Percentiles rank a stretch among this genome's conserved stretches.
Evolutionary conservation across 139 green algal species (phyloP).

Genomic region (Diplosphaera chodatii): DNA sequence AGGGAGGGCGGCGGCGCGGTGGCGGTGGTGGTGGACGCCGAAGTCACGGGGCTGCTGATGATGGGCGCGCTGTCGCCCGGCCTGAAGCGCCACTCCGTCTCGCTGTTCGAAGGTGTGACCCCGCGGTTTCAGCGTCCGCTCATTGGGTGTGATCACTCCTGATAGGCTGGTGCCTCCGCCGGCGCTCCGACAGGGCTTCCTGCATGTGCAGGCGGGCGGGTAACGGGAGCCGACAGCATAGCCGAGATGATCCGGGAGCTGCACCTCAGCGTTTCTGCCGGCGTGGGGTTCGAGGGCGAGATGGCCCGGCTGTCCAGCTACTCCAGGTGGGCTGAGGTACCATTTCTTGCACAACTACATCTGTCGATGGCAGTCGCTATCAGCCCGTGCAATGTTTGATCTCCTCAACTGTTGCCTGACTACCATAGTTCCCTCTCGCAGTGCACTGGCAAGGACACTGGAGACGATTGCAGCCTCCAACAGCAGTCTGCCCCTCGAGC

Average conservation of each 20-base stretch:
- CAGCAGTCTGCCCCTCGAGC: slow-evolving; percentile 51
- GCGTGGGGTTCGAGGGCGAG: slow-evolving; percentile 67
- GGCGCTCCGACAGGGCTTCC: too few species aligned
- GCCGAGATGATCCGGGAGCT: slow-evolving; percentile 58
- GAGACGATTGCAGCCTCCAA: slow-evolving; percentile 11
- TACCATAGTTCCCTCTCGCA: background rate
- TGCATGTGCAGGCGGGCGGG: slow-evolving; percentile 80
- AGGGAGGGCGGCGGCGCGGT: slow-evolving; percentile 33
- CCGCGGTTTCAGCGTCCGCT: too few species aligned
- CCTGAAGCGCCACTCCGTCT: slow-evolving; percentile 30
- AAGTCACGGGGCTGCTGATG: slow-evolving; percentile 66
- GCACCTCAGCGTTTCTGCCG: slow-evolving; percentile 33
- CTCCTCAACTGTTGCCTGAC: too few species aligned
- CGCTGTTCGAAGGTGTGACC: slow-evolving; percentile 25
- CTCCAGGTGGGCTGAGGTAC: too few species aligned
- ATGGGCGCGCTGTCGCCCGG: slow-evolving; percentile 50
- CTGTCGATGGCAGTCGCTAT: too few species aligned
- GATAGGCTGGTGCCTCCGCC: too few species aligned
- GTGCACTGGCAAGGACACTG: slow-evolving; percentile 44
- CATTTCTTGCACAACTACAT: too few species aligned
- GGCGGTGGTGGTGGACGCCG: slow-evolving; percentile 84
- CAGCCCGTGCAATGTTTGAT: too few species aligned
- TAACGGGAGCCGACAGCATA: slow-evolving; percentile 66
- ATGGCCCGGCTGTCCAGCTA: slow-evolving; percentile 51
- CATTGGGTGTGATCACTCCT: too few species aligned